Evolutionary conservation across 768 basidiomycete species (phyloP), one percentile per base, ranked within the genome.

Genomic region (Cyclocybe cylindracea): DNA sequence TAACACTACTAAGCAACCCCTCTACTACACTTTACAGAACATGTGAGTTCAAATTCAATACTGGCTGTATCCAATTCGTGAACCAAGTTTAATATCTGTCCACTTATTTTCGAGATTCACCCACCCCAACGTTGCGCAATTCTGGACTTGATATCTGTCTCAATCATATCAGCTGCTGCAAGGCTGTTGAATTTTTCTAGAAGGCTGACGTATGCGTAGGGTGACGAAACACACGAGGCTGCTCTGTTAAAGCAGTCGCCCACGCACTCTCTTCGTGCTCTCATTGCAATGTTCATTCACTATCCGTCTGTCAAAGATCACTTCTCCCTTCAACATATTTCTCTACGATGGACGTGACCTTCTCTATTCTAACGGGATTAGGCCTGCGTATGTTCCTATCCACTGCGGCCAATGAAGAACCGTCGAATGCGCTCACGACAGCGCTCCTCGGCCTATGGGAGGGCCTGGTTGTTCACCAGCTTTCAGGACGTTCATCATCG

Each of bases 401-500:
- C 14, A 58, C 54, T 36, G 49, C 68, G 5, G 54, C 63, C 32
- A 51, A 66, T 32, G 53, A 61, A 24, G 64, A 63, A 31, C 61
- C 67, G 10, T 51, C 65, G 9, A 65, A 60, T 41, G 63, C 56
- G 29, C 44, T 77, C 5, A 58, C 59, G 13, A 67, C 74, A 31
- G 66, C 66, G 10, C 58, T 77, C 10, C 52, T 79, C 13, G 79
- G 79, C 7, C 41, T 74, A 38, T 76, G 73, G 72, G 76, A 78
- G 59, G 76, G 75, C 40, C 64, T 70, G 29, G 65, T 73, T 14
- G 56, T 78, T n/a, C 71, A 77, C 57, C 72, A 74, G 46, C 61
- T 76, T 39, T 70, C 70, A 32, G 67, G 56, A 18, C 56, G 58
- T 39, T 61, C 68, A 6, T 63, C 65, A 34, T 60, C 65, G 10